Conservation (phyloP, 331 rosid genomes). For the Saraca asoca region DNA sequence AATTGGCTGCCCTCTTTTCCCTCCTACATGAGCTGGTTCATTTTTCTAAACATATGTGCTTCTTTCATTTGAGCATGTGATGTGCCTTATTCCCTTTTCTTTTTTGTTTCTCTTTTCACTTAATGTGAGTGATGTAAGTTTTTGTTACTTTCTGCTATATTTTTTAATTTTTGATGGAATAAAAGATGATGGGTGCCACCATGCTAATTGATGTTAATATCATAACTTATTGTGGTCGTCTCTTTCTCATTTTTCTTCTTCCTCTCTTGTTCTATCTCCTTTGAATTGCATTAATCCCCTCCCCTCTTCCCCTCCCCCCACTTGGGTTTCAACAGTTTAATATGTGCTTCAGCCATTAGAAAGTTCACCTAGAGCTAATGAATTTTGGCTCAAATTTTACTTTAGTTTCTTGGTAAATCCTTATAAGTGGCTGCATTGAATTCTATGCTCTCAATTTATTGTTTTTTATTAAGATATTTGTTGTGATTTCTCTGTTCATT, state of each 20-base stretch:
- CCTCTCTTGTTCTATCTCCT: background rate
- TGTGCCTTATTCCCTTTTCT: conserved; percentile 10
- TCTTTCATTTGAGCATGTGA: too few relatives aligned
- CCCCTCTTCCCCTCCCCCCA: background rate
- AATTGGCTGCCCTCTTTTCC: too few relatives aligned
- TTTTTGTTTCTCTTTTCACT: background rate
- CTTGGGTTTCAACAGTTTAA: conserved; percentile 9
- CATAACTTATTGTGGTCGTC: background rate
- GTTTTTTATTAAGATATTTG: conserved; percentile 1
- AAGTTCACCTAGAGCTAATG: conserved; percentile 13
- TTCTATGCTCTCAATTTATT: conserved; percentile 14
- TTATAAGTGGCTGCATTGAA: background rate
- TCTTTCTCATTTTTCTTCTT: background rate
- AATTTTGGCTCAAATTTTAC: conserved; percentile 1
- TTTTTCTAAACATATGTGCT: too few relatives aligned
- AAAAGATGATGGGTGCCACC: conserved; percentile 23
- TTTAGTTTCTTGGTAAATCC: background rate
- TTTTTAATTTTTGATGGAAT: conserved; percentile 11
- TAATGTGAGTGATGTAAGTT: background rate
- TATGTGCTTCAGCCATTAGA: background rate
- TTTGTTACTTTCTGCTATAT: conserved; percentile 4
- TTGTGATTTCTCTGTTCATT: conserved; percentile 20
- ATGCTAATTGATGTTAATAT: conserved; percentile 1
- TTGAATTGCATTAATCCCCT: conserved; percentile 1
- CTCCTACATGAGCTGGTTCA: too few relatives aligned